Evolutionary conservation across 306 rosid species (phyloP).

Genomic region (Dalbergia cochinchinensis): DNA sequence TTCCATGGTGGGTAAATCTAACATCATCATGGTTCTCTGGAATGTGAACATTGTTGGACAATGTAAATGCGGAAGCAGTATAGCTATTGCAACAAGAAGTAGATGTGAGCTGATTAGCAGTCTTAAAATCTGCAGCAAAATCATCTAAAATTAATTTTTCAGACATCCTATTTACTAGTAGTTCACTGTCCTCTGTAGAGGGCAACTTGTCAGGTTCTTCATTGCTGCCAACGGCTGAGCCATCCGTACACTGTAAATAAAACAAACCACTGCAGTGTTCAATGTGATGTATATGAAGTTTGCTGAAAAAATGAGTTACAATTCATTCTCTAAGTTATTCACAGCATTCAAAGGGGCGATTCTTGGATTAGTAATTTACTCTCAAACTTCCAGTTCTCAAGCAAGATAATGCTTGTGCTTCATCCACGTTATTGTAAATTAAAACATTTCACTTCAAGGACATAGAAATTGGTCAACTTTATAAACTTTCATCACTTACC

Average conservation of each 20-base stretch:
- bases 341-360: background rate
- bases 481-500: background rate
- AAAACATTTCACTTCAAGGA: conserved; percentile 4
- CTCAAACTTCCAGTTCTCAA: conserved; percentile 16
- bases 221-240: conserved; percentile 32
- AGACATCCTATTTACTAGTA: conserved; percentile 38
- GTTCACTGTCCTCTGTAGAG: conserved; percentile 44
- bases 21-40: conserved; percentile 35
- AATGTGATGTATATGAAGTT: too few relatives aligned
- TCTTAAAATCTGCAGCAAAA: conserved; percentile 14
- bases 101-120: conserved; percentile 40
- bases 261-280: conserved; percentile 15
- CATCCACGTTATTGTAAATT: background rate
- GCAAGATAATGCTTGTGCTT: background rate
- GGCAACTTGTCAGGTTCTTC: conserved; percentile 37
- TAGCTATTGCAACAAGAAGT: conserved; percentile 41
- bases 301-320: background rate
- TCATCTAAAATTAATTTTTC: conserved; percentile 51
- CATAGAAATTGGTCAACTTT: background rate
- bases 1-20: conserved; percentile 38
- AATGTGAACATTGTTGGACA: conserved; percentile 27
- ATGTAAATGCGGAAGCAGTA: conserved; percentile 30
- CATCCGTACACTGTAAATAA: conserved; percentile 52
- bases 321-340: background rate
- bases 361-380: conserved; percentile 18